Conservation (phyloP, 305 asterid species). For the Plantago rigida region DNA sequence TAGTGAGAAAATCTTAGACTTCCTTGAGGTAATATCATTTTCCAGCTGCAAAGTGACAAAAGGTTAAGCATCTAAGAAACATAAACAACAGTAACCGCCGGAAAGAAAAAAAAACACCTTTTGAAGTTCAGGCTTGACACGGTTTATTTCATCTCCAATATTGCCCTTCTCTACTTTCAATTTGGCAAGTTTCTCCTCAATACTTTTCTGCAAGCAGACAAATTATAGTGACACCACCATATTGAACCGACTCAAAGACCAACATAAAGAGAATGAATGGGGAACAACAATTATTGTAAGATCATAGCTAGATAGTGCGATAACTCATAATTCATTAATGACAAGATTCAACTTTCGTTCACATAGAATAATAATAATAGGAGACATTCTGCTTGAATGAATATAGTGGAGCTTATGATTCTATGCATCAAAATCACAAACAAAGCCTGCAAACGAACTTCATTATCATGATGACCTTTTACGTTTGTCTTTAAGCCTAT, state of each 20-base stretch:
- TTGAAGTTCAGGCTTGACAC: constrained; percentile 63
- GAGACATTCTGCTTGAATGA: background rate
- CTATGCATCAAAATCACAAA: background rate
- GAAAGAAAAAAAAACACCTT: constrained; percentile 40
- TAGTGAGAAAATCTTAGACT: constrained; percentile 44
- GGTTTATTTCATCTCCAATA: constrained; percentile 65
- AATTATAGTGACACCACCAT: constrained; percentile 16
- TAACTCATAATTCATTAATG: constrained; percentile 3
- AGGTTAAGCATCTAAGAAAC: constrained; percentile 15
- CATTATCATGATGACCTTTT: background rate
- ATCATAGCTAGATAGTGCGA: constrained; percentile 12
- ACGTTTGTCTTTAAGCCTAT: background rate
- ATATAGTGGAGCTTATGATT: background rate
- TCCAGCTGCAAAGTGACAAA: constrained; percentile 52
- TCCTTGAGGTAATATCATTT: constrained; percentile 45
- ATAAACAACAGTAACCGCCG: constrained; percentile 19
- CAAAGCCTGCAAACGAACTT: background rate
- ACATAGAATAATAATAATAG: background rate
- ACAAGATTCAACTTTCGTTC: background rate
- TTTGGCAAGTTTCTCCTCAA: constrained; percentile 71
- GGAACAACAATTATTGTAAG: constrained; percentile 4
- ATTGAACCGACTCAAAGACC: constrained; percentile 14
- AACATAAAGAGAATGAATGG: constrained; percentile 15
- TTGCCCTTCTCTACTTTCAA: constrained; percentile 65
- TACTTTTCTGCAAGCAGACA: constrained; percentile 66